Evolutionary conservation across 306 rosid genomes (phyloP), one percentile per base, ranked within the genome.

Genomic region (Myrica gale): DNA sequence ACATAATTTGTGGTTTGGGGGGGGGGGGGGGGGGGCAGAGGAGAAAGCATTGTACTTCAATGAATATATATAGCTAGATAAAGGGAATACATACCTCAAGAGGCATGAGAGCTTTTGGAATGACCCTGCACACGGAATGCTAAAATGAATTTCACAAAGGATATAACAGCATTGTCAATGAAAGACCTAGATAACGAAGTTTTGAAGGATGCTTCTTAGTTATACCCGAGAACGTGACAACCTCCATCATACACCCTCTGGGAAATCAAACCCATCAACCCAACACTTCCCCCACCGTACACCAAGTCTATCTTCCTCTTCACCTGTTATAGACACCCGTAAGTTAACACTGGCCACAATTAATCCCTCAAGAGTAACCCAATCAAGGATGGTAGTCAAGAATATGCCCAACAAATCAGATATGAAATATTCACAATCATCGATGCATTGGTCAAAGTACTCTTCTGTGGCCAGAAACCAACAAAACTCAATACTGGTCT

Each of bases 51-150:
- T 60, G 20, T 19, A 69, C 74, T 43, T 61, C 16, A 78, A 69
- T 37, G 54, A 51, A 63, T 71, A 73, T 56, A 69, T 5, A 74
- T 48, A 26, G 39, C 41, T 6, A 79, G 75, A 65, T 21, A 54
- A 71, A 44, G 77, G 68, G 65, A 56, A 80, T 54, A 80, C 65
- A 55, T 86, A 93, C 98, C 98, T 93, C 98, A 16, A 82, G 85
- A 55, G 98, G 97, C 90, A 93, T 88, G 72, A 91, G 96, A 84
- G 96, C 93, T 82, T 83, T 91, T 55, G 98, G 98, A 87, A 93
- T 93, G 78, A 93, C 75, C 91, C 98, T 93, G 93, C 85, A 69
- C 41, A 74, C 7, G 71, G 79, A 75, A 72, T 68, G 62, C 54
- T 80, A 43, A 53, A 67, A 51, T 23, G 47, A 80, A 20, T 23